Evolutionary conservation across 306 rosid genomes (phyloP), one percentile per base, ranked within the genome.

Genomic region (Aeschynomene evenia): DNA sequence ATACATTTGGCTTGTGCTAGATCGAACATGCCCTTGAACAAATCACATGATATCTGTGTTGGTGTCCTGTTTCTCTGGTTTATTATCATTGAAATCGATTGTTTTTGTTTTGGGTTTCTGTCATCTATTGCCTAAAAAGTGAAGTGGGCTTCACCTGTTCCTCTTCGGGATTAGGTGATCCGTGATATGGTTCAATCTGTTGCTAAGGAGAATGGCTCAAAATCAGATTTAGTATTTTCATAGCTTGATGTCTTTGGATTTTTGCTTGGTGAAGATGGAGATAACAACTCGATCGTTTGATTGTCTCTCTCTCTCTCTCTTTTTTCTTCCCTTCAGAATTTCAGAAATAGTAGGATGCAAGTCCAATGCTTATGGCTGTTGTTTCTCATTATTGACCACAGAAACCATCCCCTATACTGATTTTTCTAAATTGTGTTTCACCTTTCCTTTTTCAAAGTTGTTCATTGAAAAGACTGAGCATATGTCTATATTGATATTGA

Each of bases 31-130:
- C 50, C 56, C 18, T 68, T 71, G 3, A 2, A 45, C n/a, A 50
- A 46, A 23, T 52, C 24, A 56, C 53, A 34, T 42, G 37, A 42
- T 52, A 24, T 45, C 28, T 56, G 7, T 57, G 46, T 18, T 73
- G 48, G 2, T 72, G 20, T 46, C 18, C 11, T 54, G 37, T 52
- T 68, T 48, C 46, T 51, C 48, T 60, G 63, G 8, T 46, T 68
- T 66, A 55, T 75, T 26, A 22, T 53, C 51, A 65, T 7, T 78
- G 67, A 79, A 59, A 67, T 70, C 68, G 66, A 73, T 63, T 55
- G 11, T 53, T 71, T 7, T n/a, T 67, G 4, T 45, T 56, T 72
- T 67, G 69, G 70, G 64, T 72, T 64, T 60, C 9, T 34, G 8
- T 68, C 42, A 18, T 14, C 12, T 53, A 21, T 62, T 66, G 59